phyloP scores from a whole-genome alignment of 345 rosid species.

The Trapa incisa region DNA sequence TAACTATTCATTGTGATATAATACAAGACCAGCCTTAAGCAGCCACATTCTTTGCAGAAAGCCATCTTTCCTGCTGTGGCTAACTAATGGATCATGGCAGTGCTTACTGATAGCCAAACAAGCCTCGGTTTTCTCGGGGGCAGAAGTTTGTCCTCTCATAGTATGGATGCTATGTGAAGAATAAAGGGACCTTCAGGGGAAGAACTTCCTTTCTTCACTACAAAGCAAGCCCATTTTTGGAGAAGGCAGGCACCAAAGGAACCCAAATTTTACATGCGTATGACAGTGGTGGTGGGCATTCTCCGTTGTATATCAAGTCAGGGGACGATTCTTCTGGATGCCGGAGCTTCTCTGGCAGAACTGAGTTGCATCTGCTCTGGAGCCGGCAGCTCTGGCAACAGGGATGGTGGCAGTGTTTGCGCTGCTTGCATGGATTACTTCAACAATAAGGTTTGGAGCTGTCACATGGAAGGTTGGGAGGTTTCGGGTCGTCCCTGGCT shows the following conservation, averaged over 20 bases:
- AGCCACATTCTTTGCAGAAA: slow-evolving; percentile 88
- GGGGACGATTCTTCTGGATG: neutral
- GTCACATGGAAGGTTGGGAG: slow-evolving; percentile 3
- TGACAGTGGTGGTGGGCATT: neutral
- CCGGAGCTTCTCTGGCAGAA: neutral
- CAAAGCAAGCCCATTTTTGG: neutral
- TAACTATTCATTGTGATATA: slow-evolving; percentile 59
- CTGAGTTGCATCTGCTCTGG: neutral
- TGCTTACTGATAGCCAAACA: slow-evolving; percentile 24
- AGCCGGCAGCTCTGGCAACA: neutral
- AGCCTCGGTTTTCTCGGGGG: neutral
- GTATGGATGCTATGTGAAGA: neutral
- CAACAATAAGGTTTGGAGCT: neutral
- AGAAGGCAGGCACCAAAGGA: neutral
- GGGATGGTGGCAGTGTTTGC: neutral
- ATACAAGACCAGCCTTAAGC: slow-evolving; percentile 90
- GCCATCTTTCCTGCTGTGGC: slow-evolving; percentile 88
- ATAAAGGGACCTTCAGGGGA: neutral
- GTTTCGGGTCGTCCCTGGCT: neutral
- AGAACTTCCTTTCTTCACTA: slow-evolving; percentile 10
- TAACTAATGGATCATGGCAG: slow-evolving; percentile 43
- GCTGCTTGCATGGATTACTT: neutral
- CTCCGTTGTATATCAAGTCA: neutral
- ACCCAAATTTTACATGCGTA: neutral
- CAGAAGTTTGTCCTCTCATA: neutral